Percentiles rank a stretch among this genome's conserved stretches.
Evolutionary conservation across 225 moss, liverwort and hornwort genomes (phyloP).

Genomic region (Anthoceros angustus): DNA sequence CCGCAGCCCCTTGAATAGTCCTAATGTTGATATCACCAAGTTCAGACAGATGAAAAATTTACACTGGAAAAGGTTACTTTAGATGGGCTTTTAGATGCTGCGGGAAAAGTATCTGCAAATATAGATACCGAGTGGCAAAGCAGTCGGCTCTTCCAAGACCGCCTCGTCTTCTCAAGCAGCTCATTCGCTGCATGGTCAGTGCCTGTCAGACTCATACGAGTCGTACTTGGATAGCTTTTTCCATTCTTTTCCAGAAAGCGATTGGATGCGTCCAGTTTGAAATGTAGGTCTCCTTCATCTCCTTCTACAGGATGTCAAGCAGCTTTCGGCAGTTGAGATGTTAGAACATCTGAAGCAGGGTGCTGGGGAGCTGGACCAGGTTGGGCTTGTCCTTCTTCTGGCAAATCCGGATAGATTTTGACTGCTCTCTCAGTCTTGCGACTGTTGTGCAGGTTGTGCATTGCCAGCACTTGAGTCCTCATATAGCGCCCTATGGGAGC

Average conservation of each 20-base stretch:
- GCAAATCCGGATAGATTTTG: too few species aligned
- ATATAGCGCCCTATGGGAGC: conserved; percentile 42
- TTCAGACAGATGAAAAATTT: conserved; percentile 16
- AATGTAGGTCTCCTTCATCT: not conserved
- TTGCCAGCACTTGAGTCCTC: conserved; percentile 44
- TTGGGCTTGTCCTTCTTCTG: conserved; percentile 7
- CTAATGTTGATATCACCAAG: conserved; percentile 10
- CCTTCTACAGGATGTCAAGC: conserved; percentile 31
- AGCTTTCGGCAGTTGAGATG: conserved; percentile 60
- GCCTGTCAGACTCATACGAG: not conserved
- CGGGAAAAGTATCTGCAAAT: conserved; percentile 23
- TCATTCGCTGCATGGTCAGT: conserved; percentile 58
- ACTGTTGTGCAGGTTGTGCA: conserved; percentile 47
- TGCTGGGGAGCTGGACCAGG: conserved; percentile 74
- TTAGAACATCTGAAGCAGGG: conserved; percentile 57
- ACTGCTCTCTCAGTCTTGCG: too few species aligned
- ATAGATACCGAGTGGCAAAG: conserved; percentile 30
- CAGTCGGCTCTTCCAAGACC: conserved; percentile 56
- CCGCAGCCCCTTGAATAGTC: not conserved
- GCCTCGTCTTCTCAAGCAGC: conserved; percentile 57
- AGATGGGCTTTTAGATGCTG: conserved; percentile 29
- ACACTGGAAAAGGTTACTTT: conserved; percentile 21
- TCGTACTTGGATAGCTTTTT: not conserved
- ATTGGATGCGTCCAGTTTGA: not conserved
- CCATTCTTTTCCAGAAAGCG: not conserved